These are phyloP conservation scores for Saturnispora gosingensis DNA, from an alignment of 805 yeast genomes.

Conservation along the genomic window DNA sequence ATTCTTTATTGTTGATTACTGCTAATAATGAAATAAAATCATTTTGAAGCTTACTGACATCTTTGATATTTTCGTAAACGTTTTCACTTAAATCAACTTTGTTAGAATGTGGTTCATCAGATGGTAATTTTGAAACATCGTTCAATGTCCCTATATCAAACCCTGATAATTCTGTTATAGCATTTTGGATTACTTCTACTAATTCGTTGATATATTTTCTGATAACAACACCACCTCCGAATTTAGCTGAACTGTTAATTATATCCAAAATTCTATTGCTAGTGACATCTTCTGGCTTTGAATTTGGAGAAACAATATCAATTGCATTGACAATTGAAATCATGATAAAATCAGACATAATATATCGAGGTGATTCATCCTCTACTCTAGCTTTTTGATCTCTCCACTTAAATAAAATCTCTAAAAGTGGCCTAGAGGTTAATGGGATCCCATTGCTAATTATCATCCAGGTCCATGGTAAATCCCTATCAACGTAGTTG, in stretches of 20 bases:
- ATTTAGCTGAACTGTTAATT: conserved; percentile 39
- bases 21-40: conserved; percentile 15
- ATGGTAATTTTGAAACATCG: conserved; percentile 25
- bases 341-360: conserved; percentile 75
- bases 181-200: conserved; percentile 44
- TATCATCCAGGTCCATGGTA: conserved; percentile 60
- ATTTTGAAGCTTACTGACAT: conserved; percentile 18
- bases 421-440: conserved; percentile 45
- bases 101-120: conserved; percentile 6
- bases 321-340: conserved; percentile 40
- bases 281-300: conserved; percentile 41
- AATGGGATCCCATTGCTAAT: conserved; percentile 55
- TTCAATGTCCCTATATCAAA: conserved; percentile 25
- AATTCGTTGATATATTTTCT: conserved; percentile 47
- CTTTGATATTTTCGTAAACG: conserved; percentile 17
- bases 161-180: conserved; percentile 23
- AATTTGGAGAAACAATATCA: conserved; percentile 10
- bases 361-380: conserved; percentile 78
- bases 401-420: conserved; percentile 70
- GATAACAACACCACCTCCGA: conserved; percentile 31
- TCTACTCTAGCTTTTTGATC: conserved; percentile 61
- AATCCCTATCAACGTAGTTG: conserved; percentile 33
- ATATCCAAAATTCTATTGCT: conserved; percentile 45
- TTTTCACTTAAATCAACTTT: conserved; percentile 13
- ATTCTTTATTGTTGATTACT: not conserved